Evolutionary conservation across 148 eudicot species (phyloP), one percentile per base, ranked within the genome.

Genomic region (Silene conica): DNA sequence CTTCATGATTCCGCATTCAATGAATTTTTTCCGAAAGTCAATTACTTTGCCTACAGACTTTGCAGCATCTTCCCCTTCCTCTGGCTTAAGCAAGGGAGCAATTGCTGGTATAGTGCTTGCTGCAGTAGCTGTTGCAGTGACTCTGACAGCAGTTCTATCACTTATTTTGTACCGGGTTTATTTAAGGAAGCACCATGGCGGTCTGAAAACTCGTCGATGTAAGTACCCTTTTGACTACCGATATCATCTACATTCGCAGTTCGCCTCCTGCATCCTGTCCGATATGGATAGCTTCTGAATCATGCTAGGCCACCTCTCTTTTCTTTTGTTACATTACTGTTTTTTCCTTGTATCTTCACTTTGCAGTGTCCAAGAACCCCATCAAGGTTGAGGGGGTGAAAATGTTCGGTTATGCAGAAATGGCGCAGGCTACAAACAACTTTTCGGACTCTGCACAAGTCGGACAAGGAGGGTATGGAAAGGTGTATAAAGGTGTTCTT

Each of bases 391-490:
- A 92, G 22, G 94, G 94, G 38, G 82, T 92, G 46, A 89, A 67
- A 73, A 84, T 74, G 55, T 92, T 87, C 59, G 79, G 74, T n/a
- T 89, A 72, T 55, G 69, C 69, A 58, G 97, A 89, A 73, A 74
- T 92, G 85, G 75, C 83, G 65, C 73, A 50, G 21, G 97, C 94
- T 13, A 89, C 94, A 43, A 71, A 78, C 64, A 82, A 85, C 71
- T 92, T 92, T 67, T 71, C 77, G 14, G 76, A 60, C 75, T 80
- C 84, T 0, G 62, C 69, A 66, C 70, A 85, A 74, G 84, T 92
- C 54, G 97, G 97, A 21, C 86, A 86, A 83, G 97, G 97, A 76
- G 97, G 97, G 16, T 92, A 92, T 80, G 97, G 97, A 46, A 92
- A 85, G 81, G 97, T 92, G 15, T 88, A 87, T 55, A 85, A 76